Conservation (phyloP, 2,329 filamentous ascomycete genomes). For the Cytospora chrysosperma region DNA sequence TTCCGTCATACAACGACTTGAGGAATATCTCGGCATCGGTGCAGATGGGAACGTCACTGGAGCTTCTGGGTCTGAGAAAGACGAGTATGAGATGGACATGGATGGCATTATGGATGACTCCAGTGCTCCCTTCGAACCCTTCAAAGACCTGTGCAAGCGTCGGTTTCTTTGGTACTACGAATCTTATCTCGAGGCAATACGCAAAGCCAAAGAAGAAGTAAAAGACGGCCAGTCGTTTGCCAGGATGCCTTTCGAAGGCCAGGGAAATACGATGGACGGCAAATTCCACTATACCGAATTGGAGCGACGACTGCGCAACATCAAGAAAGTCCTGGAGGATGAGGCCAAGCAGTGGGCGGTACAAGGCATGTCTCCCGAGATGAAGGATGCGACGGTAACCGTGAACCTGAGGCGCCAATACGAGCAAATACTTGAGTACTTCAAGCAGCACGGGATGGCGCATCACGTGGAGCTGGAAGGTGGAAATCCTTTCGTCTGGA, state of each 20-base stretch:
- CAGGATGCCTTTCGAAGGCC: constrained; percentile 85
- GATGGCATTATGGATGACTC: constrained; percentile 49
- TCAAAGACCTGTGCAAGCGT: constrained; percentile 85
- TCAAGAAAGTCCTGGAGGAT: constrained; percentile 68
- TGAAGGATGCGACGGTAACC: constrained; percentile 71
- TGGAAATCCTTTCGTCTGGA: constrained; percentile 87
- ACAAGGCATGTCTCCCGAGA: constrained; percentile 63
- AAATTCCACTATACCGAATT: constrained; percentile 79
- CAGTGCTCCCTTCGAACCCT: constrained; percentile 71
- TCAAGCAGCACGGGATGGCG: constrained; percentile 69
- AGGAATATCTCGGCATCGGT: constrained; percentile 70
- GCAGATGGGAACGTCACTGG: constrained; percentile 44
- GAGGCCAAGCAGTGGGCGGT: constrained; percentile 72
- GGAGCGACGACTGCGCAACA: constrained; percentile 63
- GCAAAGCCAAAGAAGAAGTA: constrained; percentile 62
- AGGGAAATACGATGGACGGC: constrained; percentile 79
- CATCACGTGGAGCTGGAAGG: constrained; percentile 75
- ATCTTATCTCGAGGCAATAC: constrained; percentile 73
- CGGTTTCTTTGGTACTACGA: constrained; percentile 96
- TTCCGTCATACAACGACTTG: constrained; percentile 80
- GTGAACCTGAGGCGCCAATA: constrained; percentile 82
- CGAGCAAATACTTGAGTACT: constrained; percentile 74
- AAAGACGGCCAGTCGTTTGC: constrained; percentile 64
- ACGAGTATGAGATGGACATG: constrained; percentile 48
- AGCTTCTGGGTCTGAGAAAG: constrained; percentile 33